phyloP scores from a whole-genome alignment of 129 eudicot genomes.

The Escallonia rubra region DNA sequence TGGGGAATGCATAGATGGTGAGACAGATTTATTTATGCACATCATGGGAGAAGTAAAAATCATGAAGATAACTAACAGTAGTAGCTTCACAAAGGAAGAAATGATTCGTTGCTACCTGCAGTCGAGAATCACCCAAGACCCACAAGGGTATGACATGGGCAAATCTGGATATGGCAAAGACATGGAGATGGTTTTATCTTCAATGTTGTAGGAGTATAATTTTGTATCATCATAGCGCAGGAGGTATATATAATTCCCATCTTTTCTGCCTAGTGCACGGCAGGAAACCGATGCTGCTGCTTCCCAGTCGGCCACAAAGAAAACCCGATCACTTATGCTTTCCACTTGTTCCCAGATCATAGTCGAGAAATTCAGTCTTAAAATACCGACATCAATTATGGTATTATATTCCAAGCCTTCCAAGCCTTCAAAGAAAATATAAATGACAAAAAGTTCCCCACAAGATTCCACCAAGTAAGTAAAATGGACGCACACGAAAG shows the following conservation, averaged over 20 bases:
- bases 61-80: no score
- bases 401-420: background rate
- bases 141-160: background rate
- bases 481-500: background rate
- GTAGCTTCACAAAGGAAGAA: background rate
- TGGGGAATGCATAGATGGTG: no score
- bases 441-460: background rate
- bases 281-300: background rate
- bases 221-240: background rate
- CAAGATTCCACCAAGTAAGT: background rate
- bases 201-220: slow-evolving; percentile 8
- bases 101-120: slow-evolving; percentile 1
- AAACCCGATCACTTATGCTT: slow-evolving; percentile 4
- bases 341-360: slow-evolving; percentile 5
- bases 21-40: no score
- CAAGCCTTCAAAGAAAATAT: background rate
- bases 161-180: slow-evolving; percentile 3
- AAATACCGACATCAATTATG: background rate
- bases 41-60: no score
- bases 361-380: slow-evolving; percentile 9
- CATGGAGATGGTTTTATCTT: slow-evolving; percentile 7
- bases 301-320: slow-evolving; percentile 1
- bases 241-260: slow-evolving; percentile 14
- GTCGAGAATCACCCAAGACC: slow-evolving; percentile 4
- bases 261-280: background rate